phyloP scores from a whole-genome alignment of 352 stramenopile species.

The Pythium aphanidermatum region DNA sequence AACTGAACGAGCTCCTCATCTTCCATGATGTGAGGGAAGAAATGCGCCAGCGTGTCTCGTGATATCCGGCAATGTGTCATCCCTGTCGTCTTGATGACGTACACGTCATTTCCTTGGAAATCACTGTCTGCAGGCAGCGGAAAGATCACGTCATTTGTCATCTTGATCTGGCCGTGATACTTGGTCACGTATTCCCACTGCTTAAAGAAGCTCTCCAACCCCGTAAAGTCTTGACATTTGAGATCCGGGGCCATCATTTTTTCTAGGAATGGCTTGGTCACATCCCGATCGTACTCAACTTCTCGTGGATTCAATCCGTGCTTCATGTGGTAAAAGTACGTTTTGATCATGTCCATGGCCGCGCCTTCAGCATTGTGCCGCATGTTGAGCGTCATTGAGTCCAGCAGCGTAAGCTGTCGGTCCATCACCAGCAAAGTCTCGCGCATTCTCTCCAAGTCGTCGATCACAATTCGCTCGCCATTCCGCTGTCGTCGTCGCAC shows the following conservation, averaged over 20 bases:
- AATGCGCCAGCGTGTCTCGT: constrained; percentile 28
- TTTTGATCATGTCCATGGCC: constrained; percentile 25
- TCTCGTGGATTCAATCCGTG: constrained; percentile 15
- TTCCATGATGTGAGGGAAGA: constrained; percentile 38
- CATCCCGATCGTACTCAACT: constrained; percentile 1
- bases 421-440: constrained; percentile 17
- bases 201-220: constrained; percentile 26
- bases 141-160: constrained; percentile 13
- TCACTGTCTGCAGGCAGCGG: constrained; percentile 13
- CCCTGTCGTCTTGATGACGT: constrained; percentile 27
- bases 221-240: constrained; percentile 28
- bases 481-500: constrained; percentile 6
- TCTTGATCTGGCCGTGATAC: constrained; percentile 24
- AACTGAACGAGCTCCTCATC: constrained; percentile 39
- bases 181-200: constrained; percentile 37
- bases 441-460: constrained; percentile 11
- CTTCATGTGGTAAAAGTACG: constrained; percentile 28
- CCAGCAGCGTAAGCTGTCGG: constrained; percentile 15
- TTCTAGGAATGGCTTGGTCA: constrained; percentile 20
- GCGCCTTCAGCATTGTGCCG: constrained; percentile 23
- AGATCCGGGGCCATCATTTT: constrained; percentile 22
- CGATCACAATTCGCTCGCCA: neutral
- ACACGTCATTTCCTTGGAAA: constrained; percentile 19
- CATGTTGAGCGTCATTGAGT: constrained; percentile 18
- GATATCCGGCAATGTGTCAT: constrained; percentile 32